Evolutionary conservation across 192 early-diverging fungal genomes (phyloP), one percentile per base, ranked within the genome.

Genomic region (Coemansia sp.): DNA sequence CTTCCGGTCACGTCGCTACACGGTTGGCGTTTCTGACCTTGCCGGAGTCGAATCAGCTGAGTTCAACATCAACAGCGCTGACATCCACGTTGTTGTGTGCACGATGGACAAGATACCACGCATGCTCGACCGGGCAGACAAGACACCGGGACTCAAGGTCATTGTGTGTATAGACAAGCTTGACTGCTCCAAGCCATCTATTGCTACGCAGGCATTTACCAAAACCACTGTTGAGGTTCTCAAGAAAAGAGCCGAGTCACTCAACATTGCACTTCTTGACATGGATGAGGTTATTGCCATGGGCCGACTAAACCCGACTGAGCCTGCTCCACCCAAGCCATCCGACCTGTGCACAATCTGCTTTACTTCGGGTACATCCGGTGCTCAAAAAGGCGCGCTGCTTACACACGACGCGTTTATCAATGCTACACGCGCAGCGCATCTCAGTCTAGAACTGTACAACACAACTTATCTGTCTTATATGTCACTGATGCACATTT

Each of bases 291-390:
- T 90, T 9, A 82, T 88, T 52, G 70, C 53, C 3, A 30, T 85
- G 44, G 91, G 90, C 13, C 69, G 63, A 15, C 56, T 77, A 34
- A 62, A 84, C 5, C 73, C 74, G 11, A 78, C 77, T 15, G 57
- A 82, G 9, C 64, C 74, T 21, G 62, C 67, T 24, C 62, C 38
- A 34, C 90, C 92, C 12, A 65, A 61, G 13, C 76, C 84, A 1
- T 61, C 71, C 6, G 89, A 93, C 69, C 47, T 88, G 5, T 82
- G 80, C 56, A 82, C 71, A 21, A 76, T 87, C 33, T 80, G 81
- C 74, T 93, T 86, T 59, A 90, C 91, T 10, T 87, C 86, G 18
- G 91, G 91, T 3, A 93, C 91, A 1, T 89, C 90, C 0, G 88
- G 90, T 17, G 54, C 73, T 7, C 61, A 62, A 53, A 91, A 86